Percentiles rank a stretch among this genome's conserved stretches.
Conservation (phyloP, 106 monocot species). For the Phalaenopsis equestris region DNA sequence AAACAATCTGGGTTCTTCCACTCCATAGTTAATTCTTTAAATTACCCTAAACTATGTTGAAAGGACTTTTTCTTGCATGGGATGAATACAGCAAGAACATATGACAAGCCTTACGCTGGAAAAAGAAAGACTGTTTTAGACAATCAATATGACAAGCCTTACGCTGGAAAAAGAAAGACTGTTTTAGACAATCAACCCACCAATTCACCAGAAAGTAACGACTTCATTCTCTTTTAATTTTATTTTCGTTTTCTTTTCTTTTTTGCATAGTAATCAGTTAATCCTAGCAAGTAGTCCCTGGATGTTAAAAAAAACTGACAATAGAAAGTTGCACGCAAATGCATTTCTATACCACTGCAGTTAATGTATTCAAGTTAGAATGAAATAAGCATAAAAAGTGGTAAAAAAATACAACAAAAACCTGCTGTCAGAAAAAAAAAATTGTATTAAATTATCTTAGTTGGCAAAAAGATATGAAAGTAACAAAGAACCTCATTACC, state of each 20-base stretch:
- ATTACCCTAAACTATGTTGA: not conserved
- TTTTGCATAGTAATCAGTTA: not conserved
- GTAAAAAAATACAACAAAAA: not conserved
- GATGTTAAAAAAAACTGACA: not conserved
- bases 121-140: no score
- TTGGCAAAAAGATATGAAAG: no score
- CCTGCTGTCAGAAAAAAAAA: no score
- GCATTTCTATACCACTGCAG: not conserved
- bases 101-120: no score
- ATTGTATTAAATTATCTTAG: no score
- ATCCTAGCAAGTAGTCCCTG: not conserved
- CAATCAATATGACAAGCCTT: no score
- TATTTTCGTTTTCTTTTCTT: not conserved
- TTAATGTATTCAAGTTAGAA: not conserved
- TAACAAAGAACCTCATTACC: no score
- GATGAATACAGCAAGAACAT: not conserved
- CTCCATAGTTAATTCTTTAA: not conserved
- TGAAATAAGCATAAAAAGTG: not conserved
- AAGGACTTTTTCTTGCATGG: not conserved
- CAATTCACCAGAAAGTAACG: no score
- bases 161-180: no score
- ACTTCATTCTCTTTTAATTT: no score
- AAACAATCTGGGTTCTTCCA: not conserved
- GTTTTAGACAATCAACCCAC: no score
- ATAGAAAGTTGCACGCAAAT: not conserved